Conservation (phyloP, 225 moss, liverwort and hornwort species). For the Anthoceros angustus region DNA sequence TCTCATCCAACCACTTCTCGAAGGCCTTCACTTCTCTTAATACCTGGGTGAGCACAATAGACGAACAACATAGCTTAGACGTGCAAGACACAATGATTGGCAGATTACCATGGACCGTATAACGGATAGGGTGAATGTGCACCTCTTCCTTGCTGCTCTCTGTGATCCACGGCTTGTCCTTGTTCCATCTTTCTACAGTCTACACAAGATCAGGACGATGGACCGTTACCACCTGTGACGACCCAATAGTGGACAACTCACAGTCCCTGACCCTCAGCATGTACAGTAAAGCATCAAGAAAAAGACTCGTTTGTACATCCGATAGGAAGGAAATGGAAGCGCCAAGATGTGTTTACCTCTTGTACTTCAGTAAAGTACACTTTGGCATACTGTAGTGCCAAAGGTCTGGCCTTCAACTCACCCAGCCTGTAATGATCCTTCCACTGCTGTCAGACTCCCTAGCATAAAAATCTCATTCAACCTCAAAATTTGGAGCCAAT, state of each 20-base stretch:
- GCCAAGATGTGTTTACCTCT: slow-evolving; percentile 14
- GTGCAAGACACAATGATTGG: not conserved
- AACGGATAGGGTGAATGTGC: slow-evolving; percentile 4
- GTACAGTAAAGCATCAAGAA: not conserved
- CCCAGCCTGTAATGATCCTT: slow-evolving; percentile 15
- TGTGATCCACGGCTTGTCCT: slow-evolving; percentile 31
- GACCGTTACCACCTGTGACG: not conserved
- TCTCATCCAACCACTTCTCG: slow-evolving; percentile 28
- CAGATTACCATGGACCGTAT: not conserved
- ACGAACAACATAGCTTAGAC: not conserved
- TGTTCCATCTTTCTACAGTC: slow-evolving; percentile 24
- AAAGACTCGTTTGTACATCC: not conserved
- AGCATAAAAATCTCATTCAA: not conserved
- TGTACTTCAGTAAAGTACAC: slow-evolving; percentile 19
- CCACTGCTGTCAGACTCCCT: not conserved
- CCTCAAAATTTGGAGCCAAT: too few species aligned
- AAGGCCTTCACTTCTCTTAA: slow-evolving; percentile 17
- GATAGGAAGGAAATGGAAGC: not conserved
- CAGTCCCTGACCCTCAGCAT: not conserved
- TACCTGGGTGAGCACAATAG: slow-evolving; percentile 13
- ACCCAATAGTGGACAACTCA: too few species aligned
- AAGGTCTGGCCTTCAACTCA: slow-evolving; percentile 31
- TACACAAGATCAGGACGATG: slow-evolving; percentile 8
- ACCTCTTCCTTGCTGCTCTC: slow-evolving; percentile 27
- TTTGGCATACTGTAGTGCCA: slow-evolving; percentile 22